A percentile compares a stretch with the other conserved stretches of the same genome.
Evolutionary conservation across 345 rosid genomes (phyloP).

Genomic region (Viola odorata): DNA sequence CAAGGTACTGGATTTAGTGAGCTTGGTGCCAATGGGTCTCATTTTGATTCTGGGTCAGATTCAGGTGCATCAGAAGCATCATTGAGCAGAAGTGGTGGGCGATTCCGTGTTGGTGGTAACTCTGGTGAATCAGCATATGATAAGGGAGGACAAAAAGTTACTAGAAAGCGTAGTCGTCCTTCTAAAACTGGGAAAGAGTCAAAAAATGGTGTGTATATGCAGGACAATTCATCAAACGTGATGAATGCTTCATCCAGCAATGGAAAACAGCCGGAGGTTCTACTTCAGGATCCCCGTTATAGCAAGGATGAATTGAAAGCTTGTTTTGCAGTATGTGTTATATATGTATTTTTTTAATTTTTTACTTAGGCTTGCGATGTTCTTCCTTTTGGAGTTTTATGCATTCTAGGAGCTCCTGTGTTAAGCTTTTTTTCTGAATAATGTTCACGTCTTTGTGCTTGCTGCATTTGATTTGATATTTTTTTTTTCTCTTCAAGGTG

Average conservation of each 20-base stretch:
- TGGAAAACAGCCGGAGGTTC: not conserved
- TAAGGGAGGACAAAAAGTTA: not conserved
- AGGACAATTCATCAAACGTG: constrained; percentile 9
- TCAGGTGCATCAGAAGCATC: not conserved
- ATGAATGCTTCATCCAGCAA: constrained; percentile 18
- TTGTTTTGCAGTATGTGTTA: constrained; percentile 12
- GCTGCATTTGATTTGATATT: not conserved
- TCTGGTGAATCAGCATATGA: not conserved
- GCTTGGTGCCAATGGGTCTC: not conserved
- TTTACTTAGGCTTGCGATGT: no score
- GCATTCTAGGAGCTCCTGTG: not conserved
- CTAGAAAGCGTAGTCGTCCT: not conserved
- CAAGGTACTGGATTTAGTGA: not conserved
- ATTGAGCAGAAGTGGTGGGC: not conserved
- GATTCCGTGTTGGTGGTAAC: not conserved
- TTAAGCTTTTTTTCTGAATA: not conserved
- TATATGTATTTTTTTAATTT: no score
- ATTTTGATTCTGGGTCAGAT: not conserved
- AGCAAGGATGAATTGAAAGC: constrained; percentile 15
- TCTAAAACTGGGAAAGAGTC: not conserved
- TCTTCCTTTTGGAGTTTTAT: no score
- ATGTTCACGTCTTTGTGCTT: not conserved
- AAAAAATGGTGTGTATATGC: not conserved
- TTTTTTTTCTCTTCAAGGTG: constrained; percentile 12
- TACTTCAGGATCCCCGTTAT: constrained; percentile 7